phyloP scores from a whole-genome alignment of 2,329 filamentous ascomycete species.

The Fusarium avenaceum region DNA sequence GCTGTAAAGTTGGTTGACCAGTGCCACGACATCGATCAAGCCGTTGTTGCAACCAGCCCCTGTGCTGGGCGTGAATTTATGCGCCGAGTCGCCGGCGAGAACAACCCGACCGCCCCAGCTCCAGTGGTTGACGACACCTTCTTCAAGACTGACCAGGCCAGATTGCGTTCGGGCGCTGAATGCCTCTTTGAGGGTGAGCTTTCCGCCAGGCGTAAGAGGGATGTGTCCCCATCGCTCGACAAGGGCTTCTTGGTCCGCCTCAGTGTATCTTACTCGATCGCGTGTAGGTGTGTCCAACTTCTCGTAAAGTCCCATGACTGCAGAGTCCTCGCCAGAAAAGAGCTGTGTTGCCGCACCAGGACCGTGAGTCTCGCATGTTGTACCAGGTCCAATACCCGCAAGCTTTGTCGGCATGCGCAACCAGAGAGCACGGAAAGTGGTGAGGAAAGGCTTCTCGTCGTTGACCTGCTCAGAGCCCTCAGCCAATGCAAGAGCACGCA shows the following conservation, averaged over 20 bases:
- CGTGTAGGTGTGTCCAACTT: conserved; percentile 35
- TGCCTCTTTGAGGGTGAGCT: conserved; percentile 51
- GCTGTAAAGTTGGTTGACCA: conserved; percentile 49
- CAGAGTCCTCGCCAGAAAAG: conserved; percentile 33
- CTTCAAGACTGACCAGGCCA: conserved; percentile 54
- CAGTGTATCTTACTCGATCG: conserved; percentile 28
- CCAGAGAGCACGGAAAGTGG: conserved; percentile 54
- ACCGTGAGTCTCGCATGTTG: conserved; percentile 51
- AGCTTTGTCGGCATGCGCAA: conserved; percentile 47
- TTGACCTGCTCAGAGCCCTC: conserved; percentile 36
- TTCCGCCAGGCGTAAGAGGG: conserved; percentile 29
- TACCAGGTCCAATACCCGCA: conserved; percentile 38
- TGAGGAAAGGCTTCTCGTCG: conserved; percentile 50
- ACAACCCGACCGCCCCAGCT: conserved; percentile 53
- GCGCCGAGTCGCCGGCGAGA: conserved; percentile 55
- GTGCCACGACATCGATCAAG: conserved; percentile 51
- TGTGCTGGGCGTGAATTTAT: conserved; percentile 56
- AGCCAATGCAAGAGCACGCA: conserved; percentile 49
- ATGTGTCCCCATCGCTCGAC: conserved; percentile 40
- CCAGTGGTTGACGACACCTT: conserved; percentile 56
- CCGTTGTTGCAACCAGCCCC: conserved; percentile 55
- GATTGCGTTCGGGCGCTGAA: conserved; percentile 44
- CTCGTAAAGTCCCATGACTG: conserved; percentile 39
- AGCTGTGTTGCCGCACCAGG: conserved; percentile 34
- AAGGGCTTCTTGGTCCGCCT: conserved; percentile 30